phyloP scores from a whole-genome alignment of 225 moss, liverwort and hornwort species.

The Polytrichum formosum region DNA sequence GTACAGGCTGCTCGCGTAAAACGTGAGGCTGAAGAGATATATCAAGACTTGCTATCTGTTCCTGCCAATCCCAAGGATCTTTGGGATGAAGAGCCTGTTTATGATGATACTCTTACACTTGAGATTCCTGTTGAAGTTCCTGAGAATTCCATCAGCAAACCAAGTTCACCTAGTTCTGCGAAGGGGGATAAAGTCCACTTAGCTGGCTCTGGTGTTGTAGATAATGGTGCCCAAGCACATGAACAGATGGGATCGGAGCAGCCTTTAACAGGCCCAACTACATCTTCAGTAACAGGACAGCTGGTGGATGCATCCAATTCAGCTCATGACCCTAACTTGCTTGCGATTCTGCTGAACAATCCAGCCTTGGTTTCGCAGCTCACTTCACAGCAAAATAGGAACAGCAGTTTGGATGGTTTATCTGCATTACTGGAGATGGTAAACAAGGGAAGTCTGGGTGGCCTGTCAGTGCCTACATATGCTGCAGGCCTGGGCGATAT shows the following conservation, averaged over 20 bases:
- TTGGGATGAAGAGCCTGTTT: conserved; percentile 90
- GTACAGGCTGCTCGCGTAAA: conserved; percentile 80
- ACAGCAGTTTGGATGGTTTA: conserved; percentile 41
- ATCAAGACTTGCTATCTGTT: conserved; percentile 46
- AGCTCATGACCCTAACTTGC: conserved; percentile 84
- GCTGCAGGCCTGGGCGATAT: conserved; percentile 31
- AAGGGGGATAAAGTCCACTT: conserved; percentile 17
- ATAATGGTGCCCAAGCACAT: conserved; percentile 12
- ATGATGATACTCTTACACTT: conserved; percentile 89
- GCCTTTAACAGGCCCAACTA: conserved; percentile 19
- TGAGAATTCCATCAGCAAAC: conserved; percentile 34
- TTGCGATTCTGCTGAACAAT: conserved; percentile 88
- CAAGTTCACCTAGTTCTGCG: conserved; percentile 27
- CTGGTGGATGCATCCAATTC: conserved; percentile 23
- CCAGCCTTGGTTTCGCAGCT: conserved; percentile 84
- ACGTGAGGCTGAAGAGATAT: conserved; percentile 85
- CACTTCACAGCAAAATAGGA: conserved; percentile 63
- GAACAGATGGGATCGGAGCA: conserved; percentile 12
- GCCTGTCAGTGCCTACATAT: conserved; percentile 35
- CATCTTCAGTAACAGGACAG: conserved; percentile 19
- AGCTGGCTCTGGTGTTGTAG: conserved; percentile 17
- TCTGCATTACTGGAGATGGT: conserved; percentile 41
- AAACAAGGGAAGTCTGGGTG: conserved; percentile 38
- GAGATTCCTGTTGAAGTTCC: conserved; percentile 61
- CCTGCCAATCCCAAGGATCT: conserved; percentile 85